A percentile compares a stretch with the other conserved stretches of the same genome.
These are phyloP conservation scores for Cucurbita pepo DNA, from an alignment of 306 rosid species.

Conservation along the genomic window DNA sequence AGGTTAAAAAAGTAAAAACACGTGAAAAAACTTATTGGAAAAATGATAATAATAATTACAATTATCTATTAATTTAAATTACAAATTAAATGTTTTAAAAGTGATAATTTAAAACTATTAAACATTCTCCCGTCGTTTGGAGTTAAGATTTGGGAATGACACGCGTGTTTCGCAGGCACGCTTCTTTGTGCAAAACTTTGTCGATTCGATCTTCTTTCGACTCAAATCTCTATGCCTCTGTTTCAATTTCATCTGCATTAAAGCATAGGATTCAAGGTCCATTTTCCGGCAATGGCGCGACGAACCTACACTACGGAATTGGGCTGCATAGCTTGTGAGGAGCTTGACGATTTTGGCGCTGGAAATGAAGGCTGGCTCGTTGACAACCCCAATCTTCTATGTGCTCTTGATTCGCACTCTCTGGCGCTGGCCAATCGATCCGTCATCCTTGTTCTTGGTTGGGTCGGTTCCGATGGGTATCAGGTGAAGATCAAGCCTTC, in stretches of 20 bases:
- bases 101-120: no score
- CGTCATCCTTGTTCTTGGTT: constrained; percentile 46
- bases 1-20: no score
- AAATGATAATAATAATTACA: no score
- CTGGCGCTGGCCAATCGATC: constrained; percentile 62
- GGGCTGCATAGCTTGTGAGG: constrained; percentile 79
- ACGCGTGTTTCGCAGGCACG: not conserved
- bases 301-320: constrained; percentile 52
- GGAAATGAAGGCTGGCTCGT: constrained; percentile 83
- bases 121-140: no score
- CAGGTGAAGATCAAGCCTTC: constrained; percentile 54
- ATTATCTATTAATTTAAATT: no score
- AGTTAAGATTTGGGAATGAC: not conserved
- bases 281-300: constrained; percentile 26
- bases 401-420: constrained; percentile 75
- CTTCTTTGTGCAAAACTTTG: not conserved
- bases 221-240: not conserved
- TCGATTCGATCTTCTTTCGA: not conserved
- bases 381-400: constrained; percentile 46
- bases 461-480: constrained; percentile 31
- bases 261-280: not conserved
- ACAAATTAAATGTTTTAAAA: no score
- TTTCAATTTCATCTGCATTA: not conserved
- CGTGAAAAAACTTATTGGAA: no score
- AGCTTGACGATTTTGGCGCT: constrained; percentile 65